These are phyloP conservation scores for Tetrapyrgos nigripes DNA, from an alignment of 1,284 basidiomycete genomes.

Conservation along the genomic window DNA sequence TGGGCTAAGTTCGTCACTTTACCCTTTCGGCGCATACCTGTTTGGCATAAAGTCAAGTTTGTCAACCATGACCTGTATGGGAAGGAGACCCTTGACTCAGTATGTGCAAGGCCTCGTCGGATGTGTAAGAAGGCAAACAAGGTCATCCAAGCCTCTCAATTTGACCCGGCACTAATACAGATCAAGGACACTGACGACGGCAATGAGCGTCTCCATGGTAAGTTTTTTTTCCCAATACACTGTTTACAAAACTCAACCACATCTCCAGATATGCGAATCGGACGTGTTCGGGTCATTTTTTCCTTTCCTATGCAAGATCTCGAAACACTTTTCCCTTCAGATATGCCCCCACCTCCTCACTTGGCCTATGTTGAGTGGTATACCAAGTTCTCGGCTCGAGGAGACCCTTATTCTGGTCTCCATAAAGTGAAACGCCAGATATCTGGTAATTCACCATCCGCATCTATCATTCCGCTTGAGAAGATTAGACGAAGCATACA, in stretches of 20 bases:
- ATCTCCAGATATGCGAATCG: background rate
- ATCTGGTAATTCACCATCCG: background rate
- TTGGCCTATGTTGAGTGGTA: slow-evolving; percentile 5
- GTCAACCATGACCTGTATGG: background rate
- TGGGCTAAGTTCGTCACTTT: background rate
- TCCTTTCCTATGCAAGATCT: background rate
- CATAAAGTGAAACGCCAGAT: background rate
- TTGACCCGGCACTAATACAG: background rate
- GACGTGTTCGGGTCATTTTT: slow-evolving; percentile 1
- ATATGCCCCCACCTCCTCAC: background rate
- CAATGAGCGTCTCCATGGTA: background rate
- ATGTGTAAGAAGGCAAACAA: background rate
- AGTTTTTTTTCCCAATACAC: too few relatives aligned
- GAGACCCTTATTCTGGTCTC: background rate
- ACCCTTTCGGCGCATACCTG: background rate
- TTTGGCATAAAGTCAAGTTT: slow-evolving; percentile 9
- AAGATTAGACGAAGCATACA: background rate
- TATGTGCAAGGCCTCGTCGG: background rate
- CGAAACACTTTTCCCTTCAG: background rate
- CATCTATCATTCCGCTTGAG: background rate
- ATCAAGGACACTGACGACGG: background rate
- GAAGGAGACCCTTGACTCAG: background rate
- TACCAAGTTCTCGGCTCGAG: background rate
- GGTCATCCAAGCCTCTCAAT: background rate
- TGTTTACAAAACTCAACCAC: background rate